Evolutionary conservation across 78 protist genomes (phyloP).

Genomic region (Polysphondylium violaceum): DNA sequence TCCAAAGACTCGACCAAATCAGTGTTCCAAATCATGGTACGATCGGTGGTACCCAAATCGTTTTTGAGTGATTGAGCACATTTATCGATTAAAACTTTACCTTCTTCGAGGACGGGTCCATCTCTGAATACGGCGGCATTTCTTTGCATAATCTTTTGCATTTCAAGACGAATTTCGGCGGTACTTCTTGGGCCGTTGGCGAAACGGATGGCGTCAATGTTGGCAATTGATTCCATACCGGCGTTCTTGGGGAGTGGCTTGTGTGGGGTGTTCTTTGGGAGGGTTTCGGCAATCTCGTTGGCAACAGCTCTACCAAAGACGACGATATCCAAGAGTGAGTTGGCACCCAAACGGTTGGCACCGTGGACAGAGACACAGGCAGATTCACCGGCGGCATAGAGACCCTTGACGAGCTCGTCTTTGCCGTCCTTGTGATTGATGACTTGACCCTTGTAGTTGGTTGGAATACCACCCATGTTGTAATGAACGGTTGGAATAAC

Average conservation of each 20-base stretch:
- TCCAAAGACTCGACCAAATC: conserved; percentile 98
- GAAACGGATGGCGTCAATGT: conserved; percentile 92
- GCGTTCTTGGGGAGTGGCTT: conserved; percentile 86
- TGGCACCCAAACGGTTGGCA: conserved; percentile 99
- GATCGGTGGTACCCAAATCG: conserved; percentile 82
- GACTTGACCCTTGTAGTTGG: conserved; percentile 95
- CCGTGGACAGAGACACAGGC: conserved; percentile 98
- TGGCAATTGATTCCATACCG: conserved; percentile 93
- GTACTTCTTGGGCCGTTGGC: conserved; percentile 87
- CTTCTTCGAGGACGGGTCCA: conserved; percentile 85
- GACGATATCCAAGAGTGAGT: conserved; percentile 99
- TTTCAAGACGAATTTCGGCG: conserved; percentile 90
- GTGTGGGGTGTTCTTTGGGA: conserved; percentile 73
- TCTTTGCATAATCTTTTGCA: conserved; percentile 94
- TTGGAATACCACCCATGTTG: conserved; percentile 99
- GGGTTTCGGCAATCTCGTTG: conserved; percentile 53
- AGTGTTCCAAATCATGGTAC: conserved; percentile 93
- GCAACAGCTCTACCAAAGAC: conserved; percentile 99
- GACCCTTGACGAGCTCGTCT: conserved; percentile 92
- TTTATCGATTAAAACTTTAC: conserved; percentile 87
- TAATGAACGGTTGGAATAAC: conserved; percentile 99
- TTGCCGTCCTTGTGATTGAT: conserved; percentile 46
- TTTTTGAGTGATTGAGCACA: conserved; percentile 63
- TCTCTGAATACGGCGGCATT: conserved; percentile 98
- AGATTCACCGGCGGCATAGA: conserved; percentile 98